Base-by-base conservation (phyloP, 2,329 filamentous ascomycete species). In the Fonsecaea nubica region DNA sequence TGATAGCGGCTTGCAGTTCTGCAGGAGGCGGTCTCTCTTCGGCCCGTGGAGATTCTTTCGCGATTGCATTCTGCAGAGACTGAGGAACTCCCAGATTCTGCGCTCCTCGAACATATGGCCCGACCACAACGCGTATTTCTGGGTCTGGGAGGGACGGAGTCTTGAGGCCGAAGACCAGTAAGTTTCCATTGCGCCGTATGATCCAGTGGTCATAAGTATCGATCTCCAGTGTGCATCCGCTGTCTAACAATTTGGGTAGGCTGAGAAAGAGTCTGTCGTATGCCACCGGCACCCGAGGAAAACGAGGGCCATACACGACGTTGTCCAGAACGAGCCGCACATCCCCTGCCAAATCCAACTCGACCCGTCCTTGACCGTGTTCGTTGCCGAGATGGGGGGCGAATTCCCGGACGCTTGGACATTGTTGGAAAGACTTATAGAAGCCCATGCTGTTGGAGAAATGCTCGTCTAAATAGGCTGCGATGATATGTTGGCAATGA, bases 261-360 rank as follows among this genome's bases (percentile, higher is more conserved):
- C 58, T 54, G n/a, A 61, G 36, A 33, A 32, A 21, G 32, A 61
- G 18, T 30, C 32, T 32, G n/a, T 30, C 38, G 38, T 33, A 35
- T 32, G 15, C 53, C n/a, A 8, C 12, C 7, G 30, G 53, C 30
- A 36, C 53, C 15, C 33, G 9, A 12, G 45, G 15, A 4, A 55
- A 18, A 9, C 8, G 18, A 55, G 45, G 33, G 8, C 15, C 2
- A 35, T 32, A 61, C 9, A 61, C 32, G 38, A 61, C 58, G 12
- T 61, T 35, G 48, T 61, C 45, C 6, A 61, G 58, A 21, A 30
- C 45, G 32, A 54, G 33, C n/a, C 48, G 42, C 25, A 53, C 18
- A 15, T 38, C 12, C 9, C 7, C 33, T 38, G 48, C 48, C 21
- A 61, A 12, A 9, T 54, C 35, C 42, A 42, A 30, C 38, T n/a